phyloP scores from a whole-genome alignment of 306 rosid species.

The Quercus cerris region DNA sequence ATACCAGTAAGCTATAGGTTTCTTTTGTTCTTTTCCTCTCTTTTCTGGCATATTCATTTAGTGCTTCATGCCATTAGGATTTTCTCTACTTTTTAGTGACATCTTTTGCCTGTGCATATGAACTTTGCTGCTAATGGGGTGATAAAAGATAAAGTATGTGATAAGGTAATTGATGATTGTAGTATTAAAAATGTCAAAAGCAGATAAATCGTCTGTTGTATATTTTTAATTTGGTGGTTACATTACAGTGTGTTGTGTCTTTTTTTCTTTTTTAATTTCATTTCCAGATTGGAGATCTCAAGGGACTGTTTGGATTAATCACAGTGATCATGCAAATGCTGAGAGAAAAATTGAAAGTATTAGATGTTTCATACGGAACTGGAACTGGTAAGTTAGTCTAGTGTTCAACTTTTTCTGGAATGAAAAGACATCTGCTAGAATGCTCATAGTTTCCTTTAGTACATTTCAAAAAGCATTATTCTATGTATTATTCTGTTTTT shows the following conservation, averaged over 20 bases:
- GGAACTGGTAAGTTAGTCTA: constrained; percentile 61
- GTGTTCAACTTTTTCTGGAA: neutral
- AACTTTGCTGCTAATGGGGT: neutral
- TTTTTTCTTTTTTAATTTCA: neutral
- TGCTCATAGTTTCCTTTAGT: neutral
- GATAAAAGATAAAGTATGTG: neutral
- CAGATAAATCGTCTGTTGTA: neutral
- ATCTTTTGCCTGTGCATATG: neutral
- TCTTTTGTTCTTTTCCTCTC: neutral
- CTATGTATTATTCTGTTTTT: neutral
- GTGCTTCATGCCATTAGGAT: neutral
- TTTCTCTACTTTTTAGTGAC: neutral
- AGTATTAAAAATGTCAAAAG: neutral
- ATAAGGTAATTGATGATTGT: neutral
- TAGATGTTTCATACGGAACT: constrained; percentile 70
- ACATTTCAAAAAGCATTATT: neutral
- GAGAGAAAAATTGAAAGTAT: constrained; percentile 73
- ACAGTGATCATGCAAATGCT: constrained; percentile 70
- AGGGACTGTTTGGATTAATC: constrained; percentile 74
- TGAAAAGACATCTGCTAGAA: neutral
- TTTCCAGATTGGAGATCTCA: constrained; percentile 89
- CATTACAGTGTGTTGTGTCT: neutral
- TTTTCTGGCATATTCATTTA: neutral
- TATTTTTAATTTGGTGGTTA: constrained; percentile 19
- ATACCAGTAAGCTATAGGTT: neutral